phyloP scores from a whole-genome alignment of 108 stramenopile species.

The Heterococcus sp. region DNA sequence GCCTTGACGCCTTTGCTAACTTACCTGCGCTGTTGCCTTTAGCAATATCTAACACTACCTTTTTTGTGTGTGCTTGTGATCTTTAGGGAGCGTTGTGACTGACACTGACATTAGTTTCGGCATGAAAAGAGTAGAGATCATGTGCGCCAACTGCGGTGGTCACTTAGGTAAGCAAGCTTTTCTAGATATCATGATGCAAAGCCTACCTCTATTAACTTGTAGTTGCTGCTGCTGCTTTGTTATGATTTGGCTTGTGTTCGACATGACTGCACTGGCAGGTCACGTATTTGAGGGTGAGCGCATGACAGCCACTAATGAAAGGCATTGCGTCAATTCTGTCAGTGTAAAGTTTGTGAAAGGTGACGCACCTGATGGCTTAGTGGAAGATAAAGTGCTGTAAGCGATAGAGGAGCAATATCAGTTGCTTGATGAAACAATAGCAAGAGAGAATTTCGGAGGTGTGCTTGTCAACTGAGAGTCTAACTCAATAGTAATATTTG shows the following conservation, averaged over 20 bases:
- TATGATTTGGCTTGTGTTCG: not conserved
- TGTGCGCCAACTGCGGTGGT: constrained; percentile 55
- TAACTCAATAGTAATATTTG: no score
- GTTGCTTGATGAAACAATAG: no score
- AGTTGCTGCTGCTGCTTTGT: not conserved
- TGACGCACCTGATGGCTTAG: constrained; percentile 37
- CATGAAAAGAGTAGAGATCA: constrained; percentile 53
- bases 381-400: constrained; percentile 43
- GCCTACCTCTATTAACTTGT: not conserved
- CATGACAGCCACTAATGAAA: constrained; percentile 52
- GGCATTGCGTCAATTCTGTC: constrained; percentile 57
- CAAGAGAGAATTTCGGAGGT: no score
- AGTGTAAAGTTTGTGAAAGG: constrained; percentile 53
- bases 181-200: not conserved
- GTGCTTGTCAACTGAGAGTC: no score
- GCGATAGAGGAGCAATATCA: constrained; percentile 9
- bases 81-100: constrained; percentile 22
- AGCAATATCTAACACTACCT: not conserved
- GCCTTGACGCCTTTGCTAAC: not conserved
- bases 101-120: constrained; percentile 45
- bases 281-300: constrained; percentile 53
- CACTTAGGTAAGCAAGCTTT: constrained; percentile 57
- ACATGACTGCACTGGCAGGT: not conserved
- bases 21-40: not conserved
- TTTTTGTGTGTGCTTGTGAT: not conserved